These are phyloP conservation scores for Fremontodendron californicum DNA, from an alignment of 345 rosid genomes.

Conservation along the genomic window DNA sequence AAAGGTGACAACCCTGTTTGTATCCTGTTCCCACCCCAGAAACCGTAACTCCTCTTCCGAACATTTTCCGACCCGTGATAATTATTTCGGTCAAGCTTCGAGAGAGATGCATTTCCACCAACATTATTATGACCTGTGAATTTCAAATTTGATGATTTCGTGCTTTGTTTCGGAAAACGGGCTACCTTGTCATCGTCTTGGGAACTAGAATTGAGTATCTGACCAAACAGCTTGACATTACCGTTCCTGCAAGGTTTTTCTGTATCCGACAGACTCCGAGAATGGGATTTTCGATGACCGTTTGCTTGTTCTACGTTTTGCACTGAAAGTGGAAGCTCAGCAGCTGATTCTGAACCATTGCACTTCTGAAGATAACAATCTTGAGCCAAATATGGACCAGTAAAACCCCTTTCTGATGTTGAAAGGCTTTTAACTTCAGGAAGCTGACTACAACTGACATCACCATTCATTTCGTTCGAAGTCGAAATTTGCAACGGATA, in stretches of 20 bases:
- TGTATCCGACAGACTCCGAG: conserved; percentile 38
- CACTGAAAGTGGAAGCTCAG: conserved; percentile 38
- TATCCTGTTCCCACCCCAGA: conserved; percentile 82
- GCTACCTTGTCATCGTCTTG: conserved; percentile 33
- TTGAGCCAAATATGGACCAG: conserved; percentile 23
- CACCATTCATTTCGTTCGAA: conserved; percentile 46
- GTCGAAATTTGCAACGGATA: conserved; percentile 35
- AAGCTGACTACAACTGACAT: conserved; percentile 30
- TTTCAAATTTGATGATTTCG: conserved; percentile 40
- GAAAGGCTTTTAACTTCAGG: conserved; percentile 34
- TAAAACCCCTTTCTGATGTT: conserved; percentile 25
- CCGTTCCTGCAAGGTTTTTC: conserved; percentile 56
- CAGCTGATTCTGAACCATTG: conserved; percentile 27
- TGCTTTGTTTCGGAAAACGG: conserved; percentile 27
- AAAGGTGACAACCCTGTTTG: conserved; percentile 68
- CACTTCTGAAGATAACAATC: conserved; percentile 57
- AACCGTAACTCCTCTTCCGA: conserved; percentile 62
- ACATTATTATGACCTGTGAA: conserved; percentile 30
- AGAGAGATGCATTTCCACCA: conserved; percentile 25
- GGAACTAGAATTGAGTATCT: conserved; percentile 52
- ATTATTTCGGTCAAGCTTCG: conserved; percentile 47
- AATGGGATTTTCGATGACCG: conserved; percentile 34
- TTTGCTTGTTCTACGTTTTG: conserved; percentile 32
- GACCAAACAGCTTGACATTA: conserved; percentile 82
- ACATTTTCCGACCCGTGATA: conserved; percentile 47